Evolutionary conservation across 306 rosid species (phyloP).

Genomic region (Vigna hirtella): DNA sequence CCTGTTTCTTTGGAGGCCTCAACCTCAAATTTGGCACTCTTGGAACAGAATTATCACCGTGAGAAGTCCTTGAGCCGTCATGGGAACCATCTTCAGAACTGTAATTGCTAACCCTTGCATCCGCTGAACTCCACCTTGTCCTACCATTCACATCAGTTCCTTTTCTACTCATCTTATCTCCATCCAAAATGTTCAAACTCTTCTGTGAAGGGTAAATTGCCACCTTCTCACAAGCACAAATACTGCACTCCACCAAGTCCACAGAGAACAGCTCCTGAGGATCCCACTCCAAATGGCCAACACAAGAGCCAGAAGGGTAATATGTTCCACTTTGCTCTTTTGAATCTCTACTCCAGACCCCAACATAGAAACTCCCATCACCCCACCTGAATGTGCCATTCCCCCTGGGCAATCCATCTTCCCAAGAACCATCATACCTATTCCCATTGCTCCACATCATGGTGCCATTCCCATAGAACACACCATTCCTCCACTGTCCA

Average conservation of each 20-base stretch:
- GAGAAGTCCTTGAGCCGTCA: slow-evolving; percentile 52
- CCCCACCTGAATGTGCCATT: slow-evolving; percentile 84
- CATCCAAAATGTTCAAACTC: slow-evolving; percentile 53
- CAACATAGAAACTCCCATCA: slow-evolving; percentile 86
- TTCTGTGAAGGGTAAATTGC: slow-evolving; percentile 79
- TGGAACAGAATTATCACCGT: slow-evolving; percentile 40
- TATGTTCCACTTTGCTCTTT: slow-evolving; percentile 75
- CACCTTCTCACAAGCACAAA: slow-evolving; percentile 63
- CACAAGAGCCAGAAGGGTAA: slow-evolving; percentile 55
- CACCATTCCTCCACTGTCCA: slow-evolving; percentile 82
- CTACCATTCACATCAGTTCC: slow-evolving; percentile 49
- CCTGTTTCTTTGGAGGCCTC: slow-evolving; percentile 70
- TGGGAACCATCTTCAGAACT: slow-evolving; percentile 54
- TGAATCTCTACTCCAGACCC: slow-evolving; percentile 74
- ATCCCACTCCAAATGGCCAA: slow-evolving; percentile 58
- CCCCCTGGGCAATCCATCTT: slow-evolving; percentile 80
- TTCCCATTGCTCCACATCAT: slow-evolving; percentile 80
- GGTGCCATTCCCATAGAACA: slow-evolving; percentile 76
- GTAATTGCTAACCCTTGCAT: slow-evolving; percentile 59
- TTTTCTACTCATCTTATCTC: slow-evolving; percentile 42
- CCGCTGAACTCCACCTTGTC: slow-evolving; percentile 51
- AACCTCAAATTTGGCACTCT: slow-evolving; percentile 49
- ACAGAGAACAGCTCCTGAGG: slow-evolving; percentile 60
- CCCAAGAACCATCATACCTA: slow-evolving; percentile 91
- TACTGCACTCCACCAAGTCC: slow-evolving; percentile 58